Evolutionary conservation across 306 rosid species (phyloP), one percentile per base, ranked within the genome.

Genomic region (Trifolium subterraneum): DNA sequence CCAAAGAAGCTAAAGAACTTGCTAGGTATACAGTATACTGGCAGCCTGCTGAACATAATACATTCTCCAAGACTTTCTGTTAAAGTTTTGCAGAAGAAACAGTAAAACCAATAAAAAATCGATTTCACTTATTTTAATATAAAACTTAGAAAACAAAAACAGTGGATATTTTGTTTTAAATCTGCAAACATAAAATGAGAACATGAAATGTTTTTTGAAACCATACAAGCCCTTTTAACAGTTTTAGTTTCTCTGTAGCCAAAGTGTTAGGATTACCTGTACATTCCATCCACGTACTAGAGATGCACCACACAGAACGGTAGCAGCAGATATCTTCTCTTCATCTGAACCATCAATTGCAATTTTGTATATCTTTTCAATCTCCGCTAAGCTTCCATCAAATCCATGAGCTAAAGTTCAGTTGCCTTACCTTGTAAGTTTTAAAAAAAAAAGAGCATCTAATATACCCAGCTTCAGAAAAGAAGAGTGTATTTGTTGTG

Each of bases 341-440:
- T 91, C 97, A 33, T 88, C 87, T 44, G 97, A 90, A 73, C 98
- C 96, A 79, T 69, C 87, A 82, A 82, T 73, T 62, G 97, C 91
- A 86, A 94, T 83, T 87, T 91, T 95, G 76, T 80, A 89, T 68
- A 94, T 83, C 82, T 83, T 94, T 86, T 94, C 97, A 61, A 90
- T 75, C 83, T 94, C 98, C 82, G 95, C 90, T 80, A 94, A 94
- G 98, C 98, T 94, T 89, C 85, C 91, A 90, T 90, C 92, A 93
- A 89, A 87, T 75, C 77, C 88, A 90, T 71, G 81, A 88, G 87
- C 86, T 73, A 81, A 85, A 88, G 78, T 84, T 94, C 89, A 89
- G 95, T 84, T 79, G 79, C 70, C 75, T 80, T 77, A 78, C 75
- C 68, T 77, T 71, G 56, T 81, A 78, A 78, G 74, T 79, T 80